Evolutionary conservation across 352 stramenopile genomes (phyloP).

Genomic region (Phytopythium chamaehyphon): DNA sequence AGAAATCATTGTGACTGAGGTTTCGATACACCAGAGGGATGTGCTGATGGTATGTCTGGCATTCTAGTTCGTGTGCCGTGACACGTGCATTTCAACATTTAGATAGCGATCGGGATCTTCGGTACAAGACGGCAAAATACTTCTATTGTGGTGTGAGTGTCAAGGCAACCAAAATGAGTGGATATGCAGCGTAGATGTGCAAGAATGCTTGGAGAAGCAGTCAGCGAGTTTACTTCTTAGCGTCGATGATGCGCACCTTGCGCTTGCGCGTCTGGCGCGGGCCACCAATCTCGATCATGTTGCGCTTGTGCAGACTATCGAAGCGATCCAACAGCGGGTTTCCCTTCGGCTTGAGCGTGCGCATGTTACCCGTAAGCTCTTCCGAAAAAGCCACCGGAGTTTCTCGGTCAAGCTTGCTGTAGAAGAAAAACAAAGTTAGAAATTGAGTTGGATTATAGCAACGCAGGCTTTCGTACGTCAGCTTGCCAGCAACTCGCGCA

Average conservation of each 20-base stretch:
- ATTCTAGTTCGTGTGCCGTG: no score
- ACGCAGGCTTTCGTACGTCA: constrained; percentile 35
- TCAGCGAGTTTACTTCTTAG: constrained; percentile 52
- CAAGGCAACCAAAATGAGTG: not conserved
- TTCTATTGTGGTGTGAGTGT: not conserved
- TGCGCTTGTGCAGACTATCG: constrained; percentile 86
- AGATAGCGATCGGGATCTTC: not conserved
- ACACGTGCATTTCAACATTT: not conserved
- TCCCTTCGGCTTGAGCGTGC: constrained; percentile 76
- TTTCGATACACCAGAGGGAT: no score
- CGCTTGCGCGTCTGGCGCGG: constrained; percentile 59
- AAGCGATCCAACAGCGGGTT: constrained; percentile 77
- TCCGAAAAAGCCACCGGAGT: constrained; percentile 73
- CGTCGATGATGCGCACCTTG: constrained; percentile 79
- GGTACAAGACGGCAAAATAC: not conserved
- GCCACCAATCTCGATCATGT: constrained; percentile 74
- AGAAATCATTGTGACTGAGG: no score
- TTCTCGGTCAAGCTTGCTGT: constrained; percentile 69
- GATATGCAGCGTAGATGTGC: constrained; percentile 15
- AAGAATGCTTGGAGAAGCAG: not conserved
- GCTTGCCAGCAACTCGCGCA: constrained; percentile 67
- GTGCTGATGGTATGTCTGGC: no score
- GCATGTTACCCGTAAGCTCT: constrained; percentile 77
- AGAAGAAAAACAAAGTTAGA: constrained; percentile 4
- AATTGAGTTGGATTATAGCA: no score